A percentile compares a stretch with the other conserved stretches of the same genome.
phyloP scores from a whole-genome alignment of 441 rosid species.

The Geranium incanum region DNA sequence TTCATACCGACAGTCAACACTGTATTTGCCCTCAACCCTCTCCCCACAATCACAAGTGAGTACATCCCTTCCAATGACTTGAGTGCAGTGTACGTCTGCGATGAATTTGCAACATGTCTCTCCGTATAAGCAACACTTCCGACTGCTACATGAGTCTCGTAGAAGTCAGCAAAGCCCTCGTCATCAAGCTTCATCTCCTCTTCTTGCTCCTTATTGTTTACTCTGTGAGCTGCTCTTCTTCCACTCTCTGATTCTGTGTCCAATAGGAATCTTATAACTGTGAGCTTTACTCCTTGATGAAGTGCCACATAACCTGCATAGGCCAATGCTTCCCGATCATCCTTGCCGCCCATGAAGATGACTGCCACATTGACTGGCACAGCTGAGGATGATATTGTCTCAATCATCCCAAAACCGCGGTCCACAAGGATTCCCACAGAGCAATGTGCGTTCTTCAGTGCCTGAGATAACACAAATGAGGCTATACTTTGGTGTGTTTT shows the following conservation, averaged over 20 bases:
- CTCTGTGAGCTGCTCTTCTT: constrained; percentile 42
- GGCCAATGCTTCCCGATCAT: constrained; percentile 82
- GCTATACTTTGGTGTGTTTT: not conserved
- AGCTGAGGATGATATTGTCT: constrained; percentile 38
- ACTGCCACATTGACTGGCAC: constrained; percentile 52
- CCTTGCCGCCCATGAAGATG: constrained; percentile 88
- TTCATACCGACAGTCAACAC: constrained; percentile 66
- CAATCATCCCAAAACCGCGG: constrained; percentile 51
- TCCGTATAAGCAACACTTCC: constrained; percentile 72
- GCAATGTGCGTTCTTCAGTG: constrained; percentile 76
- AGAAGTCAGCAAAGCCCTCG: constrained; percentile 77
- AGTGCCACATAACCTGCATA: constrained; percentile 63
- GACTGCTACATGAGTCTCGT: constrained; percentile 57
- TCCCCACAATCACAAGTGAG: constrained; percentile 68
- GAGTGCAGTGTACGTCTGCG: constrained; percentile 66
- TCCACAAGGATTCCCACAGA: constrained; percentile 89
- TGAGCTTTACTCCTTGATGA: constrained; percentile 69
- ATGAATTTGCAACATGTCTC: constrained; percentile 80
- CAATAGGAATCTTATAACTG: constrained; percentile 70
- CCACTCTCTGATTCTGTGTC: constrained; percentile 47
- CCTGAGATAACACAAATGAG: constrained; percentile 27
- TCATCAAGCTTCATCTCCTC: constrained; percentile 92
- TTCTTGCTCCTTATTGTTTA: constrained; percentile 50
- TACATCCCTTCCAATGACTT: constrained; percentile 68
- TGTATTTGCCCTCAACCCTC: constrained; percentile 64